Percentiles rank a stretch among this genome's conserved stretches.
Conservation (phyloP, 306 rosid genomes). For the Arachis stenosperma region DNA sequence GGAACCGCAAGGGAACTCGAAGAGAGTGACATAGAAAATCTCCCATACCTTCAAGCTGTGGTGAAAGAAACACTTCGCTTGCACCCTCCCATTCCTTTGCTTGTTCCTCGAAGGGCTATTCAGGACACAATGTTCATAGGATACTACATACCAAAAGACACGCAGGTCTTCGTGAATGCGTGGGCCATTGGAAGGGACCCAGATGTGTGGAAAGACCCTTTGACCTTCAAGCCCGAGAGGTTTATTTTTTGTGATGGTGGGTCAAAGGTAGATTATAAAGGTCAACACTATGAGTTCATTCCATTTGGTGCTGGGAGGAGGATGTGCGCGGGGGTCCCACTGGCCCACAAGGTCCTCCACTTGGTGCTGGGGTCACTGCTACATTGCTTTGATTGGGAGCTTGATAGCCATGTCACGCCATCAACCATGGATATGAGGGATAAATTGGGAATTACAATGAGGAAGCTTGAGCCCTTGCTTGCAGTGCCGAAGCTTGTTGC, state of each 20-base stretch:
- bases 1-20: constrained; percentile 44
- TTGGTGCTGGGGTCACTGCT: constrained; percentile 50
- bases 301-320: constrained; percentile 61
- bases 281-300: constrained; percentile 52
- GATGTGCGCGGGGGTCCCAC: constrained; percentile 61
- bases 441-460: constrained; percentile 44
- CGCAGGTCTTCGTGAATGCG: constrained; percentile 57
- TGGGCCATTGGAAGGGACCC: constrained; percentile 77
- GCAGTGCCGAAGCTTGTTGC: constrained; percentile 42
- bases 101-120: constrained; percentile 53
- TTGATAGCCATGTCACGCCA: constrained; percentile 36
- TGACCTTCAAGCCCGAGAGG: constrained; percentile 55
- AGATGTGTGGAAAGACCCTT: constrained; percentile 50
- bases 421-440: constrained; percentile 55
- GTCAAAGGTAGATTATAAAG: constrained; percentile 44
- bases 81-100: constrained; percentile 65
- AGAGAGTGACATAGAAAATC: constrained; percentile 58
- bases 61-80: constrained; percentile 57
- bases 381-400: constrained; percentile 67
- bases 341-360: constrained; percentile 55
- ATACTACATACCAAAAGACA: constrained; percentile 51
- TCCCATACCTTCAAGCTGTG: constrained; percentile 49
- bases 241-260: constrained; percentile 34
- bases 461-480: constrained; percentile 52
- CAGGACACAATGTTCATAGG: constrained; percentile 52